Conservation (phyloP, 129 eudicot species). For the Lonicera japonica region DNA sequence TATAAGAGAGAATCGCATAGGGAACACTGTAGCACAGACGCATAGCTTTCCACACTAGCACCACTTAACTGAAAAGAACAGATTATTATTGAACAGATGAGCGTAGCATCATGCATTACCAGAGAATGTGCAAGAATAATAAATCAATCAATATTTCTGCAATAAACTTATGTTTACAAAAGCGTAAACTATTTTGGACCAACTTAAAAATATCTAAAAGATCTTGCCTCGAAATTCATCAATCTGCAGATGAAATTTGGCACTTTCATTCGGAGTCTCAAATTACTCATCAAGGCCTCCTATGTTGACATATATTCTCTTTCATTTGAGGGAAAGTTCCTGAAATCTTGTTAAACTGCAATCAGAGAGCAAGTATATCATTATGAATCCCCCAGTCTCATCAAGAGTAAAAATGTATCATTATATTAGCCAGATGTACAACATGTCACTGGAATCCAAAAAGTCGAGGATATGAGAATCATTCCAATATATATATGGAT, state of each 20-base stretch:
- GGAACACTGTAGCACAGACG: too few relatives aligned
- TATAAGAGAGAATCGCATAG: too few relatives aligned
- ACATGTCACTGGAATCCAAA: neutral
- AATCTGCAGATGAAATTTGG: neutral
- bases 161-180: neutral
- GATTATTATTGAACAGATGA: too few relatives aligned
- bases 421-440: neutral
- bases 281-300: too few relatives aligned
- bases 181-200: neutral
- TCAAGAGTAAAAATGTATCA: neutral
- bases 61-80: too few relatives aligned
- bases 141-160: neutral
- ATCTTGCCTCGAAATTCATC: neutral
- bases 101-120: too few relatives aligned
- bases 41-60: too few relatives aligned
- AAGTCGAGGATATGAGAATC: neutral
- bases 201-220: too few relatives aligned
- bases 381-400: slow-evolving; percentile 1
- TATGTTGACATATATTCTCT: neutral
- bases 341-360: slow-evolving; percentile 65
- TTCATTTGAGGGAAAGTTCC: slow-evolving; percentile 43
- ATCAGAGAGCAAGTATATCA: neutral
- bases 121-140: too few relatives aligned
- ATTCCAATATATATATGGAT: neutral
- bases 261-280: too few relatives aligned